phyloP scores from a whole-genome alignment of 305 asterid genomes.

The Fraxinus sp. region DNA sequence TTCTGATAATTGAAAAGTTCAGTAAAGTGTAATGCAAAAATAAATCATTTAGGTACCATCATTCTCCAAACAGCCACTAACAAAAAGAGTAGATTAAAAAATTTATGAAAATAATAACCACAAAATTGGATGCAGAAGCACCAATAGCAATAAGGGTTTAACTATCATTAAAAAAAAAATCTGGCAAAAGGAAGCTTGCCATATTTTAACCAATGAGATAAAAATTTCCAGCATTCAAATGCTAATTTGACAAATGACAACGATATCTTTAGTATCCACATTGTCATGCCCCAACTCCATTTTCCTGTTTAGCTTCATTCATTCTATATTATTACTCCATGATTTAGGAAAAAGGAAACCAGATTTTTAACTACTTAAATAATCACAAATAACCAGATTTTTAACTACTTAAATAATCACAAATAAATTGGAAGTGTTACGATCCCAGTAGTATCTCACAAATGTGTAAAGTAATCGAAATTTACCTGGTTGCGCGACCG shows the following conservation, averaged over 20 bases:
- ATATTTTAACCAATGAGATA: neutral
- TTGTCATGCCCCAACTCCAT: constrained; percentile 7
- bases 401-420: neutral
- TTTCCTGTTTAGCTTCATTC: constrained; percentile 6
- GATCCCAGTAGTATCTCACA: neutral
- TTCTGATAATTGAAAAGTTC: neutral
- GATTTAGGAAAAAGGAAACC: neutral
- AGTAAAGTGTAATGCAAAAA: neutral
- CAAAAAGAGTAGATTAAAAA: neutral
- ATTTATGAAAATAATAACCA: neutral
- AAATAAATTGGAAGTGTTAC: neutral
- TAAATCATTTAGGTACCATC: neutral
- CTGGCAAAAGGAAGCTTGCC: neutral
- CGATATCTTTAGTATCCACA: neutral
- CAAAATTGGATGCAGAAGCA: neutral
- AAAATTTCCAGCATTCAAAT: neutral
- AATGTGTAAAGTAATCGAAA: constrained; percentile 7
- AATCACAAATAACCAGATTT: too few species aligned
- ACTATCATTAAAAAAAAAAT: neutral
- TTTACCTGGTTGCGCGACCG: constrained; percentile 58
- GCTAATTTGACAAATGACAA: neutral
- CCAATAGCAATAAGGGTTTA: neutral
- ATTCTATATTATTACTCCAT: neutral
- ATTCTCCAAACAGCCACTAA: neutral
- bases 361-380: too few species aligned